A percentile compares a stretch with the other conserved stretches of the same genome.
These are phyloP conservation scores for Lachnellula suecica DNA, from an alignment of 2,329 filamentous ascomycete species.

Conservation along the genomic window DNA sequence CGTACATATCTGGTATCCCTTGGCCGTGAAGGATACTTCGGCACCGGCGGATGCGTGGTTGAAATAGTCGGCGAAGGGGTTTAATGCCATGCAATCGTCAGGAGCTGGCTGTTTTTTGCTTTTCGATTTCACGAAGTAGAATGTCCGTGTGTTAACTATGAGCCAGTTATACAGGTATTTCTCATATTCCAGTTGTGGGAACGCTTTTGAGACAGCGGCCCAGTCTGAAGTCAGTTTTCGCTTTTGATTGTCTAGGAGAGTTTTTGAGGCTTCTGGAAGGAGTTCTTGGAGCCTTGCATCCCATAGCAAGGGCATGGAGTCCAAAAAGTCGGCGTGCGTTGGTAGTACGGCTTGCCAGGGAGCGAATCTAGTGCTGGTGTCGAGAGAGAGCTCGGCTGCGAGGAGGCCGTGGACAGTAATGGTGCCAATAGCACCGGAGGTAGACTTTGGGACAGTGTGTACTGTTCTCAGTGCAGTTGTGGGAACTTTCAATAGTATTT, in stretches of 20 bases:
- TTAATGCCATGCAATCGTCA: conserved; percentile 65
- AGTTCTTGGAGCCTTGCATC: conserved; percentile 39
- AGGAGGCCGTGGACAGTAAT: conserved; percentile 70
- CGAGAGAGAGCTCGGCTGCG: conserved; percentile 64
- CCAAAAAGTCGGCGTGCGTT: conserved; percentile 55
- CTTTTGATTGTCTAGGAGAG: conserved; percentile 54
- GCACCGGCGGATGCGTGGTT: conserved; percentile 55
- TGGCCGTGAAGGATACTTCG: conserved; percentile 47
- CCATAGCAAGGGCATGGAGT: conserved; percentile 58
- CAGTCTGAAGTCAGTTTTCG: conserved; percentile 52
- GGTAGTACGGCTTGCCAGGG: conserved; percentile 71
- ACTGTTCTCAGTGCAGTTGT: conserved; percentile 61
- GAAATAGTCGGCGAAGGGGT: conserved; percentile 73
- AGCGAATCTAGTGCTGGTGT: conserved; percentile 45
- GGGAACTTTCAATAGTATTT: conserved; percentile 66
- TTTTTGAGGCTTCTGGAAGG: conserved; percentile 44
- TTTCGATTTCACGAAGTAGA: conserved; percentile 47
- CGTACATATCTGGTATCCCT: conserved; percentile 55
- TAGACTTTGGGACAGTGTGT: conserved; percentile 54
- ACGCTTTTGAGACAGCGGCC: conserved; percentile 40
- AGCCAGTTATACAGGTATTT: conserved; percentile 57
- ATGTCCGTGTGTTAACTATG: conserved; percentile 61
- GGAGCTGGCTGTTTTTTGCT: conserved; percentile 29
- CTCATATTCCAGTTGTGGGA: conserved; percentile 38
- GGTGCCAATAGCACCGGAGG: conserved; percentile 52